Evolutionary conservation across 2,329 filamentous ascomycete species (phyloP), one percentile per base, ranked within the genome.

Genomic region (Exophiala sp.): DNA sequence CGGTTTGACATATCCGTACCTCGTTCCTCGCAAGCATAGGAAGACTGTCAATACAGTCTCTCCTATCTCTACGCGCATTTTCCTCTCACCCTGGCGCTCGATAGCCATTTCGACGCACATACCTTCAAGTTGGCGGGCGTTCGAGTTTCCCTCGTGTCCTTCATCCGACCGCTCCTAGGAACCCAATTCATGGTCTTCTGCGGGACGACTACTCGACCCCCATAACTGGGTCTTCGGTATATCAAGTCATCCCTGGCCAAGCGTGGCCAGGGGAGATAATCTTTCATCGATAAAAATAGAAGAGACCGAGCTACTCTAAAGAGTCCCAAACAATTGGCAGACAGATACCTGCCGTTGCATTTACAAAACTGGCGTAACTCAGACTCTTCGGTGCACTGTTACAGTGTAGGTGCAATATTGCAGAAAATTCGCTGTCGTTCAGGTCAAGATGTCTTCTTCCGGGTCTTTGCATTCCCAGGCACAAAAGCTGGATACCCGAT

Each of bases 131-230:
- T 95, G 90, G 90, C 89, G 89, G 88, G 87, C 81, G 78, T 85
- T 84, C 83, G 81, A 75, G 79, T 80, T 75, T 74, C 80, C 75
- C 76, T 82, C 77, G 83, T 88, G 73, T 86, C 85, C 74, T 86
- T 87, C 77, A 80, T 87, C 72, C 87, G 87, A 80, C 91, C 90
- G 83, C 89, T 95, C 78, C 86, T 92, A 74, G 90, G 90, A 81
- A 92, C 91, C 76, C 85, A 86, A 72, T 85, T 86, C 81, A 89
- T 91, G 91, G 91, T 95, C 85, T 92, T 92, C 75, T 86, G 86
- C 81, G 91, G 92, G 87, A 89, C 91, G 79, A 89, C 94, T 81
- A 94, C 91, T 80, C 92, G 95, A 78, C 92, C 94, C 72, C 92
- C 92, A 81, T 97, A 97, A 96, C 77, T 92, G 74, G 79, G 66